Percentiles rank a stretch among this genome's conserved stretches.
Conservation (phyloP, 192 early-diverging fungal genomes). For the Podila clonocystis region DNA sequence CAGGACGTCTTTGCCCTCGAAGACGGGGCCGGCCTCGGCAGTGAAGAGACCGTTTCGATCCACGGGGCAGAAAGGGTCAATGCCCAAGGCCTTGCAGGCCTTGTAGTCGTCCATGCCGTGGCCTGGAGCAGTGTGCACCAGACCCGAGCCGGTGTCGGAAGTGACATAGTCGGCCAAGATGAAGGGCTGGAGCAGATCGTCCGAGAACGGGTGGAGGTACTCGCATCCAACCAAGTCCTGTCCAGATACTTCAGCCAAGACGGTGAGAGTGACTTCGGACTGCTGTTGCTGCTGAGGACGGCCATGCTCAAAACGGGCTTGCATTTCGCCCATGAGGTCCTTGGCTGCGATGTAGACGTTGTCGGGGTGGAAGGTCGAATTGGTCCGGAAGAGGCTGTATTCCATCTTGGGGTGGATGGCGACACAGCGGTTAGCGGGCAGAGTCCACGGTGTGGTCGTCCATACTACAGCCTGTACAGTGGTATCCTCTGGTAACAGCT, state of each 20-base stretch:
- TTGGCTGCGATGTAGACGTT: constrained; percentile 32
- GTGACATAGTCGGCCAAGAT: constrained; percentile 73
- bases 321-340: constrained; percentile 41
- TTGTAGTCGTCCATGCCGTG: constrained; percentile 87
- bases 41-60: constrained; percentile 73
- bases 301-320: constrained; percentile 12
- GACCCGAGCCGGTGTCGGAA: constrained; percentile 73
- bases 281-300: no score
- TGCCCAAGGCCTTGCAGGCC: constrained; percentile 59
- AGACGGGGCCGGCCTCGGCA: constrained; percentile 63
- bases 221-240: constrained; percentile 60
- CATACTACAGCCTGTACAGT: constrained; percentile 65
- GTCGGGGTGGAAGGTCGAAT: constrained; percentile 6
- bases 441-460: constrained; percentile 87
- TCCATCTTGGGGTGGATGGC: constrained; percentile 35
- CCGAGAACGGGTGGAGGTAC: constrained; percentile 67
- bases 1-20: constrained; percentile 71
- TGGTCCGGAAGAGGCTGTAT: constrained; percentile 35
- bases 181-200: constrained; percentile 54
- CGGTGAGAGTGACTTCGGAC: no score
- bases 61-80: constrained; percentile 74
- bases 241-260: constrained; percentile 40
- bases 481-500: constrained; percentile 4
- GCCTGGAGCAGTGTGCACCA: constrained; percentile 84
- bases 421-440: constrained; percentile 72